These are phyloP conservation scores for Emergomyces pasteurianus DNA, from an alignment of 2,329 filamentous ascomycete species.

Conservation along the genomic window DNA sequence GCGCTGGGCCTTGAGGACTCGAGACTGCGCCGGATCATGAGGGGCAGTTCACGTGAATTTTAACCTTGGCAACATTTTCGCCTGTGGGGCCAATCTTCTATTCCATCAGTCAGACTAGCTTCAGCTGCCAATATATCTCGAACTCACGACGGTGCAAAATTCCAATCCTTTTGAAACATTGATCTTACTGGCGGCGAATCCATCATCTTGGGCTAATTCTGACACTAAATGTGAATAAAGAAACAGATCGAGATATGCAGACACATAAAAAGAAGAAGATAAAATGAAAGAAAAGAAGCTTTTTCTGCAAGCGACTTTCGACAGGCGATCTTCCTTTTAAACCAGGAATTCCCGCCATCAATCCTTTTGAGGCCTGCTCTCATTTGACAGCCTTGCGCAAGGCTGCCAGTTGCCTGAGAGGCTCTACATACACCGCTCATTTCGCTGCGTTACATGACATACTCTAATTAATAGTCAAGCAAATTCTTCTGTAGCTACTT, in stretches of 20 bases:
- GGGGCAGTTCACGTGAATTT: background rate
- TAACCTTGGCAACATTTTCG: background rate
- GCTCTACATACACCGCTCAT: background rate
- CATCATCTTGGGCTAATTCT: background rate
- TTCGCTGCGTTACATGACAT: background rate
- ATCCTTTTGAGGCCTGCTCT: background rate
- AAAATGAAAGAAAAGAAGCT: background rate
- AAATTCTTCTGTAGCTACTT: background rate
- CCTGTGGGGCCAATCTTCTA: background rate
- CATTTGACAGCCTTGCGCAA: background rate
- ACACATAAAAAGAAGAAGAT: background rate
- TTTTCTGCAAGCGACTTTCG: background rate
- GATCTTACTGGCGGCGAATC: background rate
- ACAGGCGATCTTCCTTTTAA: background rate
- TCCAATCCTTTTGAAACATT: background rate
- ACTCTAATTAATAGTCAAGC: background rate
- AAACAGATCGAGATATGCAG: background rate
- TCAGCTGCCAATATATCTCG: background rate
- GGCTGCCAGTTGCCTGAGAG: background rate
- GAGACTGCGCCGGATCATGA: background rate
- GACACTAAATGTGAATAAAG: background rate
- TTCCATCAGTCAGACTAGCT: background rate
- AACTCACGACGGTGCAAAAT: background rate
- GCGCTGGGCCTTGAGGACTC: background rate
- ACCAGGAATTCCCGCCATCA: background rate